phyloP scores from a whole-genome alignment of 2,329 filamentous ascomycete species.

The Fusarium sp. region DNA sequence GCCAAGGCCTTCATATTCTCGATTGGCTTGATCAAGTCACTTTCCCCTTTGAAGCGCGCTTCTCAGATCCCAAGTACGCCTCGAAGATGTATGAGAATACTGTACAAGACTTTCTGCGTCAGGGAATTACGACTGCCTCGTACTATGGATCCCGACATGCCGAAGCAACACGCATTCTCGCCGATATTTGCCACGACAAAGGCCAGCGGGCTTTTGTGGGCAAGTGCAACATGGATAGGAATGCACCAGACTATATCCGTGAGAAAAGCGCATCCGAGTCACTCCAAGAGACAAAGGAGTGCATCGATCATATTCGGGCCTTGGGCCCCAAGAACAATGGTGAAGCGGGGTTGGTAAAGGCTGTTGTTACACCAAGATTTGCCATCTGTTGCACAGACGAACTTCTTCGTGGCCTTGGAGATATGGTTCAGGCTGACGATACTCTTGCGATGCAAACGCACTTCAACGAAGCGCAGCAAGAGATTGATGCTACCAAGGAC shows the following conservation, averaged over 20 bases:
- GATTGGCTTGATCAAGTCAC: slow-evolving; percentile 74
- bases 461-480: slow-evolving; percentile 25
- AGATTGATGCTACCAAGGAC: slow-evolving; percentile 2
- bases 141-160: slow-evolving; percentile 20
- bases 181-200: not conserved
- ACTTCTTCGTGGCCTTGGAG: slow-evolving; percentile 8
- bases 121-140: slow-evolving; percentile 19
- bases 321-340: not conserved
- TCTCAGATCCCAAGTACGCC: slow-evolving; percentile 5
- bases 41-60: slow-evolving; percentile 54
- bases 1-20: slow-evolving; percentile 64
- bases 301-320: slow-evolving; percentile 3
- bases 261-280: slow-evolving; percentile 1
- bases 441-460: slow-evolving; percentile 16
- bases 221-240: slow-evolving; percentile 22
- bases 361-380: slow-evolving; percentile 16
- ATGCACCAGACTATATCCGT: slow-evolving; percentile 9
- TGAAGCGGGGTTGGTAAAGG: not conserved
- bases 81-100: slow-evolving; percentile 10
- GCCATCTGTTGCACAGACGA: slow-evolving; percentile 21
- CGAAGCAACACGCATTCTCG: slow-evolving; percentile 11
- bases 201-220: slow-evolving; percentile 22
- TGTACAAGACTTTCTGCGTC: slow-evolving; percentile 5
- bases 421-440: slow-evolving; percentile 3
- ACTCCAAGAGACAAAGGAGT: slow-evolving; percentile 5